Base-by-base conservation (phyloP, 78 protist genomes). In the Fonticula alba region DNA sequence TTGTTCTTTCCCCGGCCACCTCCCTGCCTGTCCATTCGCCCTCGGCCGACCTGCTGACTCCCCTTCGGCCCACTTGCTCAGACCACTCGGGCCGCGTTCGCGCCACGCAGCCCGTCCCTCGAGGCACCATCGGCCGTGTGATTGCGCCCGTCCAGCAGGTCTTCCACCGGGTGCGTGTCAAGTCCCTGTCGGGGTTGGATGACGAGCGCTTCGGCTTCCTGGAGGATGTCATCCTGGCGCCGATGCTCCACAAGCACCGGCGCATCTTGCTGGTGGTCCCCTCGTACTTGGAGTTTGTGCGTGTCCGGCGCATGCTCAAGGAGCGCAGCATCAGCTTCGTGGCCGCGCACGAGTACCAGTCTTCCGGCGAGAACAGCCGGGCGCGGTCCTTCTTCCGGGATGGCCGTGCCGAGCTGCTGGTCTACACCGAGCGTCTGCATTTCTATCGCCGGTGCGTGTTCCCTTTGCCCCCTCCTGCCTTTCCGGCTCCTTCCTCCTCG, bases 211-310 rank as follows among this genome's bases (percentile, higher is more conserved):
- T 47, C 24, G 0, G 32, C 13, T 29, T 15, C 57, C 15, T n/a
- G 33, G 32, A 14, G 17, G 19, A 4, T 13, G 13, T 71, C 75
- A 40, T 73, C 11, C 40, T 71, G 14, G 80, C 79, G 31, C 52
- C 51, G 66, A 26, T 69, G 29, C 36, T 6, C 43, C 68, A 22
- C 50, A 26, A 14, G 57, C 35, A 37, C 49, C 38, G 70, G 41
- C 15, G 72, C 49, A 35, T 86, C 40, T 79, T 65, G 52, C n/a
- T n/a, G n/a, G n/a, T n/a, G n/a, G 66, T 84, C 32, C 58, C 83
- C 27, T 43, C 56, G 26, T 86, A 83, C 66, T 81, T 72, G 43
- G 89, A 86, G n/a, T 83, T 43, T 36, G 76, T 81, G 22, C 71
- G 73, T 13, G 32, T 86, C 26, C 65, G 78, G 32, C n/a, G n/a